A percentile compares a stretch with the other conserved stretches of the same genome.
phyloP scores from a whole-genome alignment of 2,329 filamentous ascomycete species.

The Lachnellula cervina region DNA sequence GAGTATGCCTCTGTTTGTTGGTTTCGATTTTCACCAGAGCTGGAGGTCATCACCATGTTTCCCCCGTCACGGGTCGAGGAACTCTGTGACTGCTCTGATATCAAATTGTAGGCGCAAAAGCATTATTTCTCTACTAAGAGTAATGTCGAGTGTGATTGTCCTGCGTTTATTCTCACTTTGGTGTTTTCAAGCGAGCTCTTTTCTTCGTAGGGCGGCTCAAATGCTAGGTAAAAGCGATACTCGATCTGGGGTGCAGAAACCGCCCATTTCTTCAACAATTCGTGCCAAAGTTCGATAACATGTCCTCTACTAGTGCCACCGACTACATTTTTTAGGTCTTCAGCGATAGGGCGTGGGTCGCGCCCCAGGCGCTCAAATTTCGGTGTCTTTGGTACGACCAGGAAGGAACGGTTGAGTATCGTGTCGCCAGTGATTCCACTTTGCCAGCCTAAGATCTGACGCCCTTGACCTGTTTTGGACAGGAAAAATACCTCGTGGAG shows the following conservation, averaged over 20 bases:
- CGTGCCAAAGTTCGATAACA: neutral
- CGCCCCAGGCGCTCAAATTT: neutral
- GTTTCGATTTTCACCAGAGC: too few species aligned
- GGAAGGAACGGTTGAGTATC: neutral
- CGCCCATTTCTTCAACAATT: neutral
- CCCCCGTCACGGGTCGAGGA: too few species aligned
- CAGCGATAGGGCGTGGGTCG: slow-evolving; percentile 1
- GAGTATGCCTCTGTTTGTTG: too few species aligned
- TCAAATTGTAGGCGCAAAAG: too few species aligned
- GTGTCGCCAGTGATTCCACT: neutral
- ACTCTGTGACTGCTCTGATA: too few species aligned
- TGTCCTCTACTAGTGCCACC: neutral
- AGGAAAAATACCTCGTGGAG: neutral
- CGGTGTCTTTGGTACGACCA: neutral
- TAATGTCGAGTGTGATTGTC: too few species aligned
- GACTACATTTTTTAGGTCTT: slow-evolving; percentile 1
- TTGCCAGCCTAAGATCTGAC: neutral
- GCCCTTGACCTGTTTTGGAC: neutral
- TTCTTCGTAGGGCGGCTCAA: neutral
- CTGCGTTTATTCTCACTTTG: too few species aligned
- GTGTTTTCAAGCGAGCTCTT: neutral
- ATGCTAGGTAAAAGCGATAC: neutral
- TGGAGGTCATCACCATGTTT: too few species aligned
- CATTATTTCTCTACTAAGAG: too few species aligned
- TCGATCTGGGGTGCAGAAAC: neutral